phyloP scores from a whole-genome alignment of 805 yeast genomes.

The Candida methanosorbosa region DNA sequence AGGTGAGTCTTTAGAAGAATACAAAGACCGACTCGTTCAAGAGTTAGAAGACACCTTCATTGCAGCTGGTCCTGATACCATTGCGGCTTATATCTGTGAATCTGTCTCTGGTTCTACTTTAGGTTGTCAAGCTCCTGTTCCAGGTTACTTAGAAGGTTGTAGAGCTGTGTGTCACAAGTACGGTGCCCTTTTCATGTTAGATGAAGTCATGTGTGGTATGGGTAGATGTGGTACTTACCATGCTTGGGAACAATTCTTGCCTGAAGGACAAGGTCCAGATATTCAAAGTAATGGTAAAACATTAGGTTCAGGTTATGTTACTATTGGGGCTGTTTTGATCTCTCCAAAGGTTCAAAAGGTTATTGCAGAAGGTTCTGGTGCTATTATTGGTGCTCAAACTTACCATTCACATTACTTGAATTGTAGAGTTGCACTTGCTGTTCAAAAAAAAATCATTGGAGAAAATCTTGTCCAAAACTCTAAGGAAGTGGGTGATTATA shows the following conservation, averaged over 20 bases:
- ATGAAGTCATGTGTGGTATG: slow-evolving; percentile 50
- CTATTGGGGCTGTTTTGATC: slow-evolving; percentile 39
- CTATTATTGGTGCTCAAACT: slow-evolving; percentile 40
- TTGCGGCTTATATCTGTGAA: slow-evolving; percentile 34
- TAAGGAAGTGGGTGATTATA: slow-evolving; percentile 31
- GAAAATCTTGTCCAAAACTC: slow-evolving; percentile 31
- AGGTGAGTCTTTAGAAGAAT: slow-evolving; percentile 31
- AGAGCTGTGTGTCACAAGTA: slow-evolving; percentile 40
- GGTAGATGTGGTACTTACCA: slow-evolving; percentile 41
- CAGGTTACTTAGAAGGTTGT: slow-evolving; percentile 36
- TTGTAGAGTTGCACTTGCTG: slow-evolving; percentile 37
- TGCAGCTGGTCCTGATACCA: slow-evolving; percentile 31
- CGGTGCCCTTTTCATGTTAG: slow-evolving; percentile 38
- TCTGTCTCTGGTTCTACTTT: slow-evolving; percentile 38
- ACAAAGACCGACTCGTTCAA: slow-evolving; percentile 27
- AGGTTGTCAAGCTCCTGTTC: slow-evolving; percentile 35
- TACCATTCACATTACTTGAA: slow-evolving; percentile 41
- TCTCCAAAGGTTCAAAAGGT: slow-evolving; percentile 32
- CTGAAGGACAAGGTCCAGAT: slow-evolving; percentile 33
- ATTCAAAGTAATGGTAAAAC: slow-evolving; percentile 43
- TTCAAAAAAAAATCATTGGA: slow-evolving; percentile 33
- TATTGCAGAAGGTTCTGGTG: slow-evolving; percentile 31
- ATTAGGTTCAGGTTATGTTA: slow-evolving; percentile 40
- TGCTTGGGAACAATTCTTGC: slow-evolving; percentile 37
- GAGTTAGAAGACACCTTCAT: slow-evolving; percentile 33